These are phyloP conservation scores for Clonostachys sp. DNA, from an alignment of 2,329 filamentous ascomycete genomes.

Conservation along the genomic window DNA sequence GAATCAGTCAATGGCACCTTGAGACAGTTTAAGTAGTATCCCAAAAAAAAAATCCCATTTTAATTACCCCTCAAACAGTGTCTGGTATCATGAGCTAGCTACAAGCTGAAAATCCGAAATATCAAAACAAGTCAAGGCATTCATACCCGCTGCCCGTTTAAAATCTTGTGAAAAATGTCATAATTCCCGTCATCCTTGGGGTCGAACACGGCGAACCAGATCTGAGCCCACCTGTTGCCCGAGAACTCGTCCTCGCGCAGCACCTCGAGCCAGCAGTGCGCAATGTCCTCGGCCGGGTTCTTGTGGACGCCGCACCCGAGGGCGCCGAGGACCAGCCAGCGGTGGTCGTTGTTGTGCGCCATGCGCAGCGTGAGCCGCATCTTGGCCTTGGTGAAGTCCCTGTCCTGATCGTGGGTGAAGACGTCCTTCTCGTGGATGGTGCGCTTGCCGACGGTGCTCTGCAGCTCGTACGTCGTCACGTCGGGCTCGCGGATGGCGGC, in stretches of 20 bases:
- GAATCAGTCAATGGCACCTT: too few species aligned
- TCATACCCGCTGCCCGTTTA: conserved; percentile 28
- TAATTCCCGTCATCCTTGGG: conserved; percentile 40
- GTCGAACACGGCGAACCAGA: conserved; percentile 61
- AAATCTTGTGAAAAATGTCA: conserved; percentile 38
- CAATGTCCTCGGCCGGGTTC: conserved; percentile 60
- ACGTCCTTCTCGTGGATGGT: conserved; percentile 13
- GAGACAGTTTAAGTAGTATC: too few species aligned
- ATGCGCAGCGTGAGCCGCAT: conserved; percentile 58
- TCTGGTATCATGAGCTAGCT: too few species aligned
- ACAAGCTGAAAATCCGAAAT: too few species aligned
- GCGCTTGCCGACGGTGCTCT: conserved; percentile 7
- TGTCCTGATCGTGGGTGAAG: conserved; percentile 36
- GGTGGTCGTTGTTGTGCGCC: conserved; percentile 49
- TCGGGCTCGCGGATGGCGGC: conserved; percentile 46
- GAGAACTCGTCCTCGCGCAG: conserved; percentile 55
- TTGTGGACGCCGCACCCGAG: conserved; percentile 64
- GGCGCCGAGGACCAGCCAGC: conserved; percentile 60
- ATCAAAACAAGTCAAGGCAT: too few species aligned
- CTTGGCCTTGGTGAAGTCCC: conserved; percentile 55
- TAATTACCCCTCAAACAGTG: too few species aligned
- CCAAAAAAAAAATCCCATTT: too few species aligned
- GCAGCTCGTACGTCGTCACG: conserved; percentile 4
- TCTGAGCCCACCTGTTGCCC: conserved; percentile 58
- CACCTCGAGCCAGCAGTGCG: conserved; percentile 56